Evolutionary conservation across 2,329 filamentous ascomycete genomes (phyloP), one percentile per base, ranked within the genome.

Genomic region (Periconia macrospinosa): DNA sequence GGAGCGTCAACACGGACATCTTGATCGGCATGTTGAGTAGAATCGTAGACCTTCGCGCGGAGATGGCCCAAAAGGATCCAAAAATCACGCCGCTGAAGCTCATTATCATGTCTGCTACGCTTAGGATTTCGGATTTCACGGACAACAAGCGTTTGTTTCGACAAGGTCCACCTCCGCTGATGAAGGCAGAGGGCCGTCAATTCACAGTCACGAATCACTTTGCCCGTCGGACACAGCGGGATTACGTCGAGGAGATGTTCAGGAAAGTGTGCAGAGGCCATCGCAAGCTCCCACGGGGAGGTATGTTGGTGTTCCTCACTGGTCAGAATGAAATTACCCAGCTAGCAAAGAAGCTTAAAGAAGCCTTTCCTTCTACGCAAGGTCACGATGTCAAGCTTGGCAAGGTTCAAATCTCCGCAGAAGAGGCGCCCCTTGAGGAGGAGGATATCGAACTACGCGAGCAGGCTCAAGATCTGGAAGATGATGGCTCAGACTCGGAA

Each of bases 1-100:
- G 95, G 65, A 97, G 92, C 66, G 90, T 97, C 65, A 97, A 99
- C 69, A 99, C 95, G 0, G 95, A 99, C 71, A 95, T 99, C 41
- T 78, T 99, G n/a, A 92, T 99, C 61, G 94, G 94, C 47, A 95
- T 99, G 86, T 85, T 97, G 15, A 97, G 92, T 68, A 86, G 93
- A 67, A 92, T 97, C 33, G 90, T 97, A 45, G 91, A 91, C 62
- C 78, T 97, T 50, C 85, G 94, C 54, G 84, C 88, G 49, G 85
- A 91, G 40, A 83, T 97, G 76, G 84, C 85, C 8, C 78, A 83
- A 55, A 88, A 94, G 70, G 84, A 94, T 55, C 78, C 87, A 0
- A 83, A 84, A 1, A 88, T 71, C 49, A 77, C 86, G 59, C 92
- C 92, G 0, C 76, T 99, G 49, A 99, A 97, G 75, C 82, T 99